phyloP scores from a whole-genome alignment of 2,329 filamentous ascomycete genomes.

The Clonostachys solani region DNA sequence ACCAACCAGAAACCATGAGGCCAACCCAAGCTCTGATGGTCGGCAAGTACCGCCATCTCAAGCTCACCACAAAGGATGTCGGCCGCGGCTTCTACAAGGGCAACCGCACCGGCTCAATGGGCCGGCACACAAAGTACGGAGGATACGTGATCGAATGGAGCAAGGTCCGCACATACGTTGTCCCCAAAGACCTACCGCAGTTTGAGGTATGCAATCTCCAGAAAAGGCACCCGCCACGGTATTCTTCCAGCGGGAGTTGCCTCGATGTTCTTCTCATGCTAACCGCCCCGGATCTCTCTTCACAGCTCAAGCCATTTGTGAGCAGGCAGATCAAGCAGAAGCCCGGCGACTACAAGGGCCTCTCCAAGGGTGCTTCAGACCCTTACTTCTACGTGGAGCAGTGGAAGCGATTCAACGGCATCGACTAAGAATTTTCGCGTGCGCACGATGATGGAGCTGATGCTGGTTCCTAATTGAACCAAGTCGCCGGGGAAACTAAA shows the following conservation, averaged over 20 bases:
- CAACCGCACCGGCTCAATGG: constrained; percentile 83
- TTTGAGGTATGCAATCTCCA: constrained; percentile 59
- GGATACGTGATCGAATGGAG: constrained; percentile 79
- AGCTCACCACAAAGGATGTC: constrained; percentile 88
- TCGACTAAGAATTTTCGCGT: constrained; percentile 34
- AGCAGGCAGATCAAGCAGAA: constrained; percentile 50
- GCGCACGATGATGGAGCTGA: neutral
- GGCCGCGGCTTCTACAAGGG: constrained; percentile 97
- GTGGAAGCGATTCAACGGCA: constrained; percentile 66
- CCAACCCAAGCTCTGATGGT: constrained; percentile 64
- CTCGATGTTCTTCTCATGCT: neutral
- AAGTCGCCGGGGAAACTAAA: too few relatives aligned
- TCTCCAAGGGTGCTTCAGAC: constrained; percentile 51
- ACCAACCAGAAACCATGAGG: constrained; percentile 45
- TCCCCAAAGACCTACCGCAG: constrained; percentile 62
- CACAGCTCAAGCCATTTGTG: constrained; percentile 76
- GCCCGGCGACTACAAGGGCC: constrained; percentile 49
- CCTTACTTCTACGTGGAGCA: constrained; percentile 58
- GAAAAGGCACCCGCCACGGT: neutral
- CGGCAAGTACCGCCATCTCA: constrained; percentile 67
- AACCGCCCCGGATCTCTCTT: neutral
- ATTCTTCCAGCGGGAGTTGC: neutral
- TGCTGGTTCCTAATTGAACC: too few relatives aligned
- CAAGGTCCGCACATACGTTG: constrained; percentile 88
- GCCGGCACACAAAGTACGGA: constrained; percentile 77